These are phyloP conservation scores for Clonostachys rhizophaga DNA, from an alignment of 2,329 filamentous ascomycete genomes.

Conservation along the genomic window DNA sequence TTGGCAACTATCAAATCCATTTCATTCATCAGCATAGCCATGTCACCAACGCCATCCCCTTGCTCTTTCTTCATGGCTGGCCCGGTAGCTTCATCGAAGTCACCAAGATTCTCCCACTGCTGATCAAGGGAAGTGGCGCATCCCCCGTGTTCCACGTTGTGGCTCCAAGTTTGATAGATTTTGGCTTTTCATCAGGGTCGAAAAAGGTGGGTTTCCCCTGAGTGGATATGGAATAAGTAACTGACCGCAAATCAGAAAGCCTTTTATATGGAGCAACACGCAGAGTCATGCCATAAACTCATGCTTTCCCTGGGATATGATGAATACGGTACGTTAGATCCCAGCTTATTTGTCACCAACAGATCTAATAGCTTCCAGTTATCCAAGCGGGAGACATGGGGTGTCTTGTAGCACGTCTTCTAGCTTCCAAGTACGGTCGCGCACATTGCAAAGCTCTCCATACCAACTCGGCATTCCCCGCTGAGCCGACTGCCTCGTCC, in stretches of 20 bases:
- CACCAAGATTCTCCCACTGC: neutral
- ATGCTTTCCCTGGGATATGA: neutral
- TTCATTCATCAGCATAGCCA: neutral
- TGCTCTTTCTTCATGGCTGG: neutral
- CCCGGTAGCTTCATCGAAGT: neutral
- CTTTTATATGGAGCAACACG: neutral
- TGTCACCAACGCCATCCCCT: neutral
- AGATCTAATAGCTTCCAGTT: neutral
- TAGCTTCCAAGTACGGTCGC: neutral
- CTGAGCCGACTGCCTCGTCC: neutral
- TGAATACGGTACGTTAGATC: neutral
- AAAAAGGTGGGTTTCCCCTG: too few relatives aligned
- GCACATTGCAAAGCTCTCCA: neutral
- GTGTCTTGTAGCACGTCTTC: neutral
- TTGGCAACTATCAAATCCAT: neutral
- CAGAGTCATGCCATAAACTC: neutral
- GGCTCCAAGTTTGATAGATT: neutral
- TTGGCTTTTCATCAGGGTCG: neutral
- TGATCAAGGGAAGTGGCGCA: slow-evolving; percentile 2
- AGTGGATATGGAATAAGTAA: too few relatives aligned
- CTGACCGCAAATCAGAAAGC: neutral
- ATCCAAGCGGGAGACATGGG: neutral
- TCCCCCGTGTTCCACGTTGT: neutral
- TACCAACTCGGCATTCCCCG: neutral
- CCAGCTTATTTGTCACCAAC: neutral